phyloP scores from a whole-genome alignment of 2,329 filamentous ascomycete species.

The Blastomyces emzantsi region DNA sequence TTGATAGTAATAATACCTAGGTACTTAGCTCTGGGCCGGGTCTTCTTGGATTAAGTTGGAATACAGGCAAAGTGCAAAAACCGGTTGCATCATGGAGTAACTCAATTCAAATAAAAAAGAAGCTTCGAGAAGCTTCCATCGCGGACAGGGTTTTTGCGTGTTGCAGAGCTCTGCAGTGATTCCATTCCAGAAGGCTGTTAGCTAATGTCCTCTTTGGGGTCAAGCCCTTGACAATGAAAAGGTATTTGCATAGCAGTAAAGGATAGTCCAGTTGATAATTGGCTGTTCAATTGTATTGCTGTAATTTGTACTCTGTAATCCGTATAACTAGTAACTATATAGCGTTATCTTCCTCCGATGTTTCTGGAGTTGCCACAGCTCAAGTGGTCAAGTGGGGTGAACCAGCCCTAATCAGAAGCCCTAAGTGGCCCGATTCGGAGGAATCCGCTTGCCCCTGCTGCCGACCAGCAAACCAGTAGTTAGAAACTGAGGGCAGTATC shows the following conservation, averaged over 20 bases:
- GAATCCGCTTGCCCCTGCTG: neutral
- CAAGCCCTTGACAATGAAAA: no score
- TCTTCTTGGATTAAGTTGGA: neutral
- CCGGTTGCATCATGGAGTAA: slow-evolving; percentile 9
- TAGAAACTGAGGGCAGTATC: no score
- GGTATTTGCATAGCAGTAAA: neutral
- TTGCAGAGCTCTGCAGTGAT: neutral
- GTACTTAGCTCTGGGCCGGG: neutral
- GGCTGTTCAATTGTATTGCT: neutral
- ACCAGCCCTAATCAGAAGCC: slow-evolving; percentile 7
- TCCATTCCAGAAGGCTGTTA: no score
- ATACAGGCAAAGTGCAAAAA: neutral
- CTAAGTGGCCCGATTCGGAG: slow-evolving; percentile 7
- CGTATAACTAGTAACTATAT: no score
- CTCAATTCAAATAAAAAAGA: slow-evolving; percentile 18
- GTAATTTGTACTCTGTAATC: no score
- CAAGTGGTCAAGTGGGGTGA: neutral
- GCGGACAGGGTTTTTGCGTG: neutral
- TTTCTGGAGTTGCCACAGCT: neutral
- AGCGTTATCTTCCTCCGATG: neutral
- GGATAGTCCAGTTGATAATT: neutral
- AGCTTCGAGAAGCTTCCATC: slow-evolving; percentile 32
- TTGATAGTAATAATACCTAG: no score
- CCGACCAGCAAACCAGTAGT: neutral
- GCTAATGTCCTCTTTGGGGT: neutral